Base-by-base conservation (phyloP, 2,329 filamentous ascomycete species). In the Sporothrix luriei region DNA sequence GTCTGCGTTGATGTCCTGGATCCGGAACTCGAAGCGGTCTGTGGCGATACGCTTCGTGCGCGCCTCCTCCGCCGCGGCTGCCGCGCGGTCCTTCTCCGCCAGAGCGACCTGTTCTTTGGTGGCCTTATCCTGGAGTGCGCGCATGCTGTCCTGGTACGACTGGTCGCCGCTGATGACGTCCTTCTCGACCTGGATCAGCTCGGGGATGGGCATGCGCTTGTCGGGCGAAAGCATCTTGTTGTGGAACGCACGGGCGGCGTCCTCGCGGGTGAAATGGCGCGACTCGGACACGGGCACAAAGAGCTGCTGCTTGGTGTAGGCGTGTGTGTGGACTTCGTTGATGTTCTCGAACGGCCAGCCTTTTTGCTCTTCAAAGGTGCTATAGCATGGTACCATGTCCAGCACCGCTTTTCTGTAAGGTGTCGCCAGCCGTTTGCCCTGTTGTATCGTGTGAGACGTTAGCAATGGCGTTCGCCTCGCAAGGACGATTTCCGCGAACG, bases 391-490 rank as follows among this genome's bases (percentile, higher is more conserved):
- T 5, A 98, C 82, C 93, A 97, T 97, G 46, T 82, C 80, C 74
- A 92, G 83, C 29, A 98, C 84, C 13, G 93, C 91, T 70, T 86
- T 85, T 29, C 90, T 85, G 78, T 97, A 97, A 14, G 92, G 90
- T 33, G 82, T 84, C 2, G 93, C 93, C 49, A 97, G 81, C 71
- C 83, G 85, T 82, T 94, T 93, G 70, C 88, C 88, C 94, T 97
- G 71, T 19, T 46, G 14, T 38, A n/a, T 19, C 26, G 11, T 10
- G 19, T 52, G 38, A 40, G 14, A 43, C 40, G 68, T 69, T 46
- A 69, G 67, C 54, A 40, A 11, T 54, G 51, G 3, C 10, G 2
- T 43, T 7, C 14, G 11, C 40, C 9, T 43, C 14, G 11, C 40
- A 13, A 43, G 14, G 11, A 14, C 40, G 7, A 1, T 4, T 4